Evolutionary conservation across 108 stramenopile genomes (phyloP), one percentile per base, ranked within the genome.

Genomic region (Cyclotella cryptica): DNA sequence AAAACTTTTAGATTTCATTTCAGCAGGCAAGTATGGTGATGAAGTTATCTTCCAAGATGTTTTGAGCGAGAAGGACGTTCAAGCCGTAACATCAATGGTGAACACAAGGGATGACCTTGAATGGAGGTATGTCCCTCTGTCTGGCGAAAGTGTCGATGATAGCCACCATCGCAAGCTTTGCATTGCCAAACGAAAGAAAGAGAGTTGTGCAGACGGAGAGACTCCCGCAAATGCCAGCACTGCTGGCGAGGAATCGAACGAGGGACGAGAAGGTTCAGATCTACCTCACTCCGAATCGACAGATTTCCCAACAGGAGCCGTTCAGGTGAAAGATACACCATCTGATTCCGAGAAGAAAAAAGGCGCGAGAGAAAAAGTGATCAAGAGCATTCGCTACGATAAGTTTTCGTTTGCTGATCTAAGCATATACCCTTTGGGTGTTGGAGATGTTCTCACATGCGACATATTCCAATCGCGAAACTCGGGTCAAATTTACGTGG

Each of bases 31-130:
- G 49, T 88, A 77, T 42, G 83, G 81, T 24, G 52, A 80, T 55
- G 84, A 80, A 11, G 43, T 88, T 15, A 72, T 88, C 7, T 94
- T 86, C 63, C 86, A 79, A 35, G 91, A 94, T 42, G 74, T 88
- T 27, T 69, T 87, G 11, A 85, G 84, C 26, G 71, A 72, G 21
- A 80, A 80, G 55, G 93, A 94, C 43, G 84, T 81, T 28, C 79
- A 88, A 49, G 69, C 89, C 18, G 73, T 91, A 26, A 66, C 70
- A 1, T 72, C 86, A 58, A 80, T 94, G 84, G 84, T 89, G 4
- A 76, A 87, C 53, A 29, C 81, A 77, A 52, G 61, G 57, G 42
- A 61, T 85, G 74, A 68, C 64, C 29, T 90, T 69, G 59, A 79
- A 51, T 75, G 72, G 78, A 74, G 39, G 44, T 84, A 79, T 52